A percentile compares a stretch with the other conserved stretches of the same genome.
Evolutionary conservation across 371 early-diverging fungal species (phyloP).

Genomic region (Mucor ambiguus): DNA sequence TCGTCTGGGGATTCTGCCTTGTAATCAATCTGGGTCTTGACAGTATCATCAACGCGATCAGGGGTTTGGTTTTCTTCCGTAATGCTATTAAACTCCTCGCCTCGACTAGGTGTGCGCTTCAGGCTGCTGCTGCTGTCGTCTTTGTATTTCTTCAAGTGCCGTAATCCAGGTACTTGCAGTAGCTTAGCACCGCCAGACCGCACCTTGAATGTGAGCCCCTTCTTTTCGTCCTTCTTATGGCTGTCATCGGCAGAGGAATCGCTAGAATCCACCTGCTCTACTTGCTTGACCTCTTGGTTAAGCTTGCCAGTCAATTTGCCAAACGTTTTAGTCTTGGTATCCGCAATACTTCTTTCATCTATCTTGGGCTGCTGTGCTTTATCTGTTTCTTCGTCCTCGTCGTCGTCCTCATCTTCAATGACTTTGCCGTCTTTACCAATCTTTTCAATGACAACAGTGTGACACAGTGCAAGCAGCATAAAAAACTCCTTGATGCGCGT

Average conservation of each 20-base stretch:
- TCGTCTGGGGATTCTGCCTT: constrained; percentile 87
- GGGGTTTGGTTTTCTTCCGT: constrained; percentile 23
- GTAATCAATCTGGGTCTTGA: constrained; percentile 39
- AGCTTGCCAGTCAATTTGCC: neutral
- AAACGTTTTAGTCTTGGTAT: neutral
- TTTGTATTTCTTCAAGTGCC: constrained; percentile 3
- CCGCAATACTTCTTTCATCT: neutral
- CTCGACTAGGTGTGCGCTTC: constrained; percentile 9
- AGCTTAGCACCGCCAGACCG: constrained; percentile 3
- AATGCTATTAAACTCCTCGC: constrained; percentile 24
- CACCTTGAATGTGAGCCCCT: neutral
- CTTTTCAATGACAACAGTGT: constrained; percentile 89
- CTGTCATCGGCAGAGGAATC: neutral
- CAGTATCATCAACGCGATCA: constrained; percentile 39
- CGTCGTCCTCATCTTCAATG: constrained; percentile 33
- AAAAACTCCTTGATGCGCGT: constrained; percentile 69
- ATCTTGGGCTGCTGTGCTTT: constrained; percentile 24
- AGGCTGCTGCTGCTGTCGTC: neutral
- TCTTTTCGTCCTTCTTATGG: neutral
- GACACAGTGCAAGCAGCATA: constrained; percentile 86
- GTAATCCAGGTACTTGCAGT: constrained; percentile 6
- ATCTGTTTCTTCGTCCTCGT: constrained; percentile 16
- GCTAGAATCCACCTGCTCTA: neutral
- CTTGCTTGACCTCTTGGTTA: neutral
- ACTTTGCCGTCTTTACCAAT: constrained; percentile 58